Base-by-base conservation (phyloP, 1,284 basidiomycete species). In the Leccinum griseonigrum region DNA sequence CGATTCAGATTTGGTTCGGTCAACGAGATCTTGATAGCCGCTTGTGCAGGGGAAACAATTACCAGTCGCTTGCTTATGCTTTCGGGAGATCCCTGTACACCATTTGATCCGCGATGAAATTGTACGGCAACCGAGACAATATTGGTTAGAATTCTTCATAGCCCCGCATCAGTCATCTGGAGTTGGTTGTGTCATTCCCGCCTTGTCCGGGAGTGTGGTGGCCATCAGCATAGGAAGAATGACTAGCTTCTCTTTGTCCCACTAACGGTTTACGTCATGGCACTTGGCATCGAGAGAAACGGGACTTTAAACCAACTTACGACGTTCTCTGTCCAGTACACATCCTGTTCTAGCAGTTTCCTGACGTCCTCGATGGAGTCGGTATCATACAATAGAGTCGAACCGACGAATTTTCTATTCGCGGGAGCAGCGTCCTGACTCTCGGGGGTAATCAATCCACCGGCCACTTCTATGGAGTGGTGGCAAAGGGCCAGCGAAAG, bases 321-420 rank as follows among this genome's bases (percentile, higher is more conserved):
- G 53, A 87, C 85, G 48, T 78, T 78, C 61, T 76, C 75, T 14
- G 76, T 83, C 71, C 82, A 85, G 67, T 86, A 87, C 4, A 85
- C 67, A 66, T 87, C 85, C 31, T 68, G 67, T 66, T 85, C 79
- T n/a, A 86, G 73, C 54, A 80, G 66, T 60, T 76, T 76, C 67
- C 71, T 78, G 40, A 78, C 84, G n/a, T 78, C 77, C 32, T 79
- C 80, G 46, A 86, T 67, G 6, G 71, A 81, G 59, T 79, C 75
- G 5, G 79, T 80, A 65, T 84, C 77, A 57, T 80, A 74, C 50
- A 86, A 77, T 51, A 86, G 66, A 50, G 78, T 68, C 1, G 84
- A 86, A 3, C 82, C 85, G 28, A 82, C 71, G 59, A 84, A 78
- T 63, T 81, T 79, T 69, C 73, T 77, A 43, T 76, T 67, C n/a